Base-by-base conservation (phyloP, 2,329 filamentous ascomycete genomes). In the Colletotrichum sp. region DNA sequence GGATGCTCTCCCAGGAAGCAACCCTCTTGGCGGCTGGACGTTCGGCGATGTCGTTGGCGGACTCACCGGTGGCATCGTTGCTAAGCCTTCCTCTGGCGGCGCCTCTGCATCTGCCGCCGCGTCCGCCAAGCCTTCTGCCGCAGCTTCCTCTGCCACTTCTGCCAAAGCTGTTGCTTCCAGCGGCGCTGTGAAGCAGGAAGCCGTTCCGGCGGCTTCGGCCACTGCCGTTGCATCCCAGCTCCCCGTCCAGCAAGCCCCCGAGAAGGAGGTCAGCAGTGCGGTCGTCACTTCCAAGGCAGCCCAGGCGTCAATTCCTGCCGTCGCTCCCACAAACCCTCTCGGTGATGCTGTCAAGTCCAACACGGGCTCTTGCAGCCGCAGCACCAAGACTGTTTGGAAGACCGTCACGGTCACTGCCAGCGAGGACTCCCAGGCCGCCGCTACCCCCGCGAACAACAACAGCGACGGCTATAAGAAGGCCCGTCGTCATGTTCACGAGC, bases 1-100 rank as follows among this genome's bases (percentile, higher is more conserved):
- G 77, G 79, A 81, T 18, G 81, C 82, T 18, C 87, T 93, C 18
- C 91, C 92, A 3, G 91, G 92, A 32, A 85, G 87, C 82, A 90
- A 90, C 83, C 86, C 87, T 5, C 80, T 92, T n/a, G 85, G 86
- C 48, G 88, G 89, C 61, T 93, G 88, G 86, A 79, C 82, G 32
- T 86, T 86, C 72, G 77, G 77, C 9, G 25, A 58, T 25, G 22
- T 64, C 18, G 34, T 74, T 4, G 62, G 70, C 6, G 61, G 70
- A 58, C 70, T 66, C 18, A 58, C 61, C 48, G 58, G 61, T 18
- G 71, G 65, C 43, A 66, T 70, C 34, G 65, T 67, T 27, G 43
- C 75, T 30, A 72, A 74, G 16, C 71, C 75, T 55, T 27, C 60
- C 9, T 32, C 52, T 62, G 52, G 52, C 34, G 36, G 52, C 27